Evolutionary conservation across 1,284 basidiomycete genomes (phyloP), one percentile per base, ranked within the genome.

Genomic region (Mycena citricolor): DNA sequence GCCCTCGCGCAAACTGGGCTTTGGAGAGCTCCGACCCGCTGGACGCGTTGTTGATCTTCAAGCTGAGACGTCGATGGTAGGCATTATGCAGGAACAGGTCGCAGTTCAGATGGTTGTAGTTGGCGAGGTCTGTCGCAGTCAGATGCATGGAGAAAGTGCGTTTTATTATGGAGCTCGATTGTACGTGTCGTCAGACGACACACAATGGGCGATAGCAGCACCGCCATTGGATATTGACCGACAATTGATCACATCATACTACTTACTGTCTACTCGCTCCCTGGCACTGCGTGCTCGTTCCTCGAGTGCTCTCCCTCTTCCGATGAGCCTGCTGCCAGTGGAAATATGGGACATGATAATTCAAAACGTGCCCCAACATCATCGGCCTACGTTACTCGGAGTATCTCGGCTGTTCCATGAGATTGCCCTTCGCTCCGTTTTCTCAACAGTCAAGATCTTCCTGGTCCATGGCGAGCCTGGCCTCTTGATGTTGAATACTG

Each of bases 81-180:
- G 65, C 59, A 39, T 71, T 71, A 52, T 74, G 67, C 28, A 76
- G 61, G 52, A 70, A 75, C 5, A 74, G 61, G 43, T 75, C 70
- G 51, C 74, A 76, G 47, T 64, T 66, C 32, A 68, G 58, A 49
- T 75, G 71, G 50, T 75, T 68, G 44, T 74, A 61, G 8, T 56
- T 57, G 20, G 71, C 72, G 22, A 75, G 61, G 44, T 70, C 70
- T 5, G 74, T 75, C 8, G 72, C 72, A n/a, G 71, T 67, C 19
- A 73, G 56, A 46, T 36, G 20, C 8, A 20, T 6, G 14, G 23
- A 29, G 20, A 36, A 36, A 10, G 33, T 21, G 8, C 13, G 33
- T 22, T 36, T 12, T 20, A 8, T 7, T 22, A 29, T 29, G 26
- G 26, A 29, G 10, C 10, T n/a, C 10, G 26, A 29, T 29, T 29